Evolutionary conservation across 371 early-diverging fungal species (phyloP).

Genomic region (Basidiobolus heterosporus): DNA sequence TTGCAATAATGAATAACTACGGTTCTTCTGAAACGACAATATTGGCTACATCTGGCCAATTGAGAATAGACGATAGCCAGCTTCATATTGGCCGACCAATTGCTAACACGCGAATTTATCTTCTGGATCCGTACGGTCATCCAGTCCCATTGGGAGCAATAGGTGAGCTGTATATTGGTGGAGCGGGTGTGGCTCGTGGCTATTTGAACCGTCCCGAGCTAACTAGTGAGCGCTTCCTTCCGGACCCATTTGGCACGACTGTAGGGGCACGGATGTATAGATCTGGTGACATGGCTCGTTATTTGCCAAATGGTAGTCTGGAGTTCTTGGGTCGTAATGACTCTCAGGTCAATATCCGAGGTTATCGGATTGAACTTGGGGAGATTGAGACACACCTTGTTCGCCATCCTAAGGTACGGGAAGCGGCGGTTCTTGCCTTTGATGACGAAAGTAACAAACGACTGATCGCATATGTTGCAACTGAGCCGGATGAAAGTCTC

Average conservation of each 20-base stretch:
- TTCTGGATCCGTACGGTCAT: not conserved
- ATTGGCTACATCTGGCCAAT: no score
- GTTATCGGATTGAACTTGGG: constrained; percentile 23
- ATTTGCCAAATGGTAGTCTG: not conserved
- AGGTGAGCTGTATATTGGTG: constrained; percentile 13
- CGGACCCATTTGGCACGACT: not conserved
- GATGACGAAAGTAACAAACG: constrained; percentile 1
- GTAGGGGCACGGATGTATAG: not conserved
- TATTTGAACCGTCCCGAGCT: not conserved
- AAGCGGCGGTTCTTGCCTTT: not conserved
- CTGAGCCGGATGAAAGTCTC: not conserved
- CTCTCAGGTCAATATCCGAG: not conserved
- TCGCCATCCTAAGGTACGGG: constrained; percentile 3
- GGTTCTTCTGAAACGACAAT: not conserved
- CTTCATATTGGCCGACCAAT: not conserved
- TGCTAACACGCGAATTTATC: not conserved
- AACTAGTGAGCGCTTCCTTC: not conserved
- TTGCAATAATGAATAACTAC: no score
- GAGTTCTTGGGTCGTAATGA: not conserved
- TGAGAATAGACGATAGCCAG: no score
- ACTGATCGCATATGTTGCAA: constrained; percentile 5
- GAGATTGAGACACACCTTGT: constrained; percentile 11
- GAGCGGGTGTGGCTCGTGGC: not conserved
- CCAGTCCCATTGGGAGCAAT: constrained; percentile 8
- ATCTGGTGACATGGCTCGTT: not conserved